Base-by-base conservation (phyloP, 495 filamentous ascomycete species). In the Aspergillus asperescens region DNA sequence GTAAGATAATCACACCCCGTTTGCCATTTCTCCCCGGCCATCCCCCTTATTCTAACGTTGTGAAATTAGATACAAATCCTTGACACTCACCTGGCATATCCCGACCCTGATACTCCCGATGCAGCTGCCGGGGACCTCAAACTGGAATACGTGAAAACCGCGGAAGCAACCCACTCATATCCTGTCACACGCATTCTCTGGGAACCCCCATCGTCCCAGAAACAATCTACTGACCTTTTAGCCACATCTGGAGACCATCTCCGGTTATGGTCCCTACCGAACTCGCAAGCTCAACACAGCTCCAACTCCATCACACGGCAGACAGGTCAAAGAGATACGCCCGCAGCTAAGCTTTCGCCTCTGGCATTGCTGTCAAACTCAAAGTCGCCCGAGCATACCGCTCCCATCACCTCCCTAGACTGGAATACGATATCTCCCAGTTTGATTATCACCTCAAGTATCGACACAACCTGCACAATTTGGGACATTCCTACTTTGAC, bases 391-490 rank as follows among this genome's bases (percentile, higher is more conserved):
- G 94, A 97, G 61, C 95, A 97, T 63, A 97, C 93, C 7, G 93
- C 93, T 4, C 93, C 93, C 7, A 82, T 99, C 35, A 99, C 93
- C 3, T 94, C 89, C 7, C 75, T 99, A 22, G 93, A 99, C 70
- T 99, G 93, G 93, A 99, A 99, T 56, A 93, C 87, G 5, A 83
- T 97, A 37, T 93, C 88, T 5, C 93, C 93, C 4, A 95, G 90
- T 64, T 72, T 97, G 32, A 99, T 99, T 61, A 99, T 99, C 55
- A 99, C 93, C 0, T 95, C 89, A 3, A 96, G 92, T 65, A 99
- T 99, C 55, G 93, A 99, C 65, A 99, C 93, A 0, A 99, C 93
- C 1, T 99, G 93, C 71, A 99, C 93, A n/a, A 97, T 99, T 50
- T 99, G 93, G 93, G 93, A 99, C 62, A 99, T 99, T 24, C 93